These are phyloP conservation scores for Gossypium bickii DNA, from an alignment of 345 rosid genomes.

Conservation along the genomic window DNA sequence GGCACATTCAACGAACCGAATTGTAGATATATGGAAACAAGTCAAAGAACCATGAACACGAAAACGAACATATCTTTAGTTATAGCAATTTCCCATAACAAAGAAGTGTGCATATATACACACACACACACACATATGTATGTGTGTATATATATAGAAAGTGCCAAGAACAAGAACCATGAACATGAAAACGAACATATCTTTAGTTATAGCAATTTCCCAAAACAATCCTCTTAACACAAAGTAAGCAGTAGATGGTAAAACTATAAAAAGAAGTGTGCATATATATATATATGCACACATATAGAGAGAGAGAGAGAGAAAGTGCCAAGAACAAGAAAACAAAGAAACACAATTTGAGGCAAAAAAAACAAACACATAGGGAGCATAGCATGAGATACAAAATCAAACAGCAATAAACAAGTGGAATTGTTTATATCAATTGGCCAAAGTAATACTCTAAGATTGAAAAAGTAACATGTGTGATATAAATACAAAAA, in stretches of 20 bases:
- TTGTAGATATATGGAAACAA: too few relatives aligned
- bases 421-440: background rate
- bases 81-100: background rate
- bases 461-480: background rate
- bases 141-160: background rate
- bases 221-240: background rate
- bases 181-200: too few relatives aligned
- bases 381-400: background rate
- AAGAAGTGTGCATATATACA: background rate
- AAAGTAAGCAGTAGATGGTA: background rate
- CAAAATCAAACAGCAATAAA: background rate
- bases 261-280: background rate
- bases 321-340: background rate
- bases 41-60: background rate
- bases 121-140: too few relatives aligned
- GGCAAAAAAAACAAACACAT: too few relatives aligned
- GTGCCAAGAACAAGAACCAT: background rate
- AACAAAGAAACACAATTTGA: background rate
- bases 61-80: too few relatives aligned
- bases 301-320: too few relatives aligned
- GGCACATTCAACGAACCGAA: background rate
- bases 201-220: background rate
- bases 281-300: background rate
- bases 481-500: background rate
- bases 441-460: background rate